Base-by-base conservation (phyloP, 805 yeast genomes). In the Zygosaccharomyces siamensis region DNA sequence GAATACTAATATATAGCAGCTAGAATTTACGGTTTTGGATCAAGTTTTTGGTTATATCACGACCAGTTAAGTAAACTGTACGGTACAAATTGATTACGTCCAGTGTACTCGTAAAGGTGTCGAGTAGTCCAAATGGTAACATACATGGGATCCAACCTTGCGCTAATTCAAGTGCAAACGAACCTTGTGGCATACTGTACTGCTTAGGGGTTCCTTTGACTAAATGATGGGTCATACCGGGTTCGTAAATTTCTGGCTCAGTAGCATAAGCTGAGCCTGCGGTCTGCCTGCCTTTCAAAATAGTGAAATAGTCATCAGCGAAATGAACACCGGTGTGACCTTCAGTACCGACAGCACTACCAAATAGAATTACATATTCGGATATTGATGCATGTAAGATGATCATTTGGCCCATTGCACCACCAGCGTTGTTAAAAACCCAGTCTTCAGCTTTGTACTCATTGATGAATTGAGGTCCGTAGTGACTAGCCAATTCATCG, bases 71-170 rank as follows among this genome's bases (percentile, higher is more conserved):
- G 55, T 76, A 79, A 33, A 76, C 79, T 6, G 98, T 93, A 63
- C 79, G 77, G 51, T 66, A 69, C 51, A 92, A 74, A 23, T 95
- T 81, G 57, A 73, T 67, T 51, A 83, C 66, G 66, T 93, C 99
- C 58, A 90, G 68, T 12, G 98, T 93, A 37, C 95, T 84, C 46
- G 84, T 77, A 50, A 85, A 61, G 4, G 85, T 79, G 64, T 89
- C 96, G 43, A 87, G 72, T 70, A 92, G 81, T 0, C 99, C 99
- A 66, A 93, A 93, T 18, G 98, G 98, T 52, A 93, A 76, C 99
- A 93, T 93, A 38, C 92, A 84, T 31, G 99, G 98, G 56, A 93
- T 88, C 95, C 96, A 93, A 51, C 99, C 99, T 72, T 92, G 98
- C 6, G 99, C 99, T 61, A 92, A 76, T 67, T 93, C 99, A 56